A percentile compares a stretch with the other conserved stretches of the same genome.
phyloP scores from a whole-genome alignment of 768 basidiomycete genomes.

The Psilocybe cyanescens region DNA sequence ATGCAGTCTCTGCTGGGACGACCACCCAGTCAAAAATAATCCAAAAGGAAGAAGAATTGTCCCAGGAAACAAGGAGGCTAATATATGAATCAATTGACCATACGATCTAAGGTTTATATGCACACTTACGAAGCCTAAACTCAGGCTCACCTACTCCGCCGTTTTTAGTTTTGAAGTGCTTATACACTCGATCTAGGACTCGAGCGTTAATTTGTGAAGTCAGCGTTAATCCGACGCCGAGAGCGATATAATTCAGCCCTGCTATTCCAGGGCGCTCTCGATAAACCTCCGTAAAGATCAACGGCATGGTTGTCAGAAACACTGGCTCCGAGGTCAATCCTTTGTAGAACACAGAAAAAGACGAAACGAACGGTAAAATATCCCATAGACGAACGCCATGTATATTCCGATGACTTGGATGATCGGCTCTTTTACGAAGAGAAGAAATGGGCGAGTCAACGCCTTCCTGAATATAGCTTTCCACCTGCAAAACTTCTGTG shows the following conservation, averaged over 20 bases:
- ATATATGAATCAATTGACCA: conserved; percentile 1
- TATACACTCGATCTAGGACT: conserved; percentile 58
- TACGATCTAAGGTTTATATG: neutral
- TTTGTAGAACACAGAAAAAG: neutral
- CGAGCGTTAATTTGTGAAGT: conserved; percentile 62
- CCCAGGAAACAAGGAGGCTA: conserved; percentile 64
- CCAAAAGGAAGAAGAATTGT: conserved; percentile 67
- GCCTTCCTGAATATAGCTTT: conserved; percentile 52
- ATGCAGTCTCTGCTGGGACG: conserved; percentile 54
- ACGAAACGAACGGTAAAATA: conserved; percentile 47
- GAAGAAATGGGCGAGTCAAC: conserved; percentile 66
- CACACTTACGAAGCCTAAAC: conserved; percentile 47
- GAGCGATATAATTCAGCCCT: conserved; percentile 72
- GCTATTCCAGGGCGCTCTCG: conserved; percentile 57
- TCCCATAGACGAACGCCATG: conserved; percentile 71
- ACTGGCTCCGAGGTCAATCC: conserved; percentile 39
- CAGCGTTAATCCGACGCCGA: conserved; percentile 64
- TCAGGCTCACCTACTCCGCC: conserved; percentile 48
- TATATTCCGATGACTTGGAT: conserved; percentile 72
- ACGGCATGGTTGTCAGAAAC: conserved; percentile 66
- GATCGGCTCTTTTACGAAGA: conserved; percentile 67
- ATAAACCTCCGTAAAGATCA: conserved; percentile 61
- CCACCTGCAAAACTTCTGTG: conserved; percentile 44
- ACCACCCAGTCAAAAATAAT: conserved; percentile 73
- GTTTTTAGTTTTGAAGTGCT: conserved; percentile 51